Base-by-base conservation (phyloP, 1,284 basidiomycete genomes). In the Naganishia cerealis region DNA sequence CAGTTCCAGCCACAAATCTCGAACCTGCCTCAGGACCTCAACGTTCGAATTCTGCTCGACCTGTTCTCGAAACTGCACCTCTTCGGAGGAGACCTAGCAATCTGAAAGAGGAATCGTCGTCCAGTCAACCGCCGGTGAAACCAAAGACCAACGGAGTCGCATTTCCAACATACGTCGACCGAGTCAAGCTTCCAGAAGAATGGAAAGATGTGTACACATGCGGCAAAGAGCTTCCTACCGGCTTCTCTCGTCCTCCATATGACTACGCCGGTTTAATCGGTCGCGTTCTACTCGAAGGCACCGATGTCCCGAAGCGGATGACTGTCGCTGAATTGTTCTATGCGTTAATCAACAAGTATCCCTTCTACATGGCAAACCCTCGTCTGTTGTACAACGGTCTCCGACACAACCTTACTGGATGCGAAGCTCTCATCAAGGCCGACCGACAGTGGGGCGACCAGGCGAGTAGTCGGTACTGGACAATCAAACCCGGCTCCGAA, bases 341-440 rank as follows among this genome's bases (percentile, higher is more conserved):
- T 33, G 39, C 62, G 1, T 50, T 71, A 24, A 58, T 66, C 39
- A 67, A 68, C 29, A 56, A 61, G 57, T 71, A 68, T 36, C 67
- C 70, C 18, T 71, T 65, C 33, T 81, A 79, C 71, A 76, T 77
- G 53, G 77, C 79, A 56, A 77, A 79, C 72, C 79, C 80, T 2
- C 74, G 77, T 56, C 77, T 80, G 71, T 76, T 81, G 65, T 81
- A 81, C 77, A 80, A 80, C 71, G 80, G 80, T n/a, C 77, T 81
- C 33, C 76, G 80, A 43, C 80, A 81, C 72, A 78, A 78, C 70
- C 78, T 79, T 4, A 80, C 79, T 56, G 78, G 78, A 75, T 79
- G 76, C 73, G 77, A 79, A 65, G 78, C 79, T 0, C 80, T 81
- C 67, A 77, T 79, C 68, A 80, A 80, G 70, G 75, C 80, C 10